Base-by-base conservation (phyloP, 139 green algal species). In the Chlorella sp. region DNA sequence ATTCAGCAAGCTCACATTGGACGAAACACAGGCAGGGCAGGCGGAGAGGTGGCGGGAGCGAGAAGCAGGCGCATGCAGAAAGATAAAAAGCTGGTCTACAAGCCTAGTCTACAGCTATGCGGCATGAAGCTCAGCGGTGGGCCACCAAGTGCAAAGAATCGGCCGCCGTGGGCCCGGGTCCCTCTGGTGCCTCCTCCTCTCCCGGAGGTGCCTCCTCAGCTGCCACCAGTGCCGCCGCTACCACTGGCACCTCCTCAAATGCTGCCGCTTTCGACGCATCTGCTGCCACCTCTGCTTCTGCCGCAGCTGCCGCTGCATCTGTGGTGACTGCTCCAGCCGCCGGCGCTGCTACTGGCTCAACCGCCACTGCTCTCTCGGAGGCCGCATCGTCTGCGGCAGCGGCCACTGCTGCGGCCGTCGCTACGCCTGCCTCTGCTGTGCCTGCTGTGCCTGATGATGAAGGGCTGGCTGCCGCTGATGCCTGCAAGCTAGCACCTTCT, bases 61-160 rank as follows among this genome's bases (percentile, higher is more conserved):
- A n/a, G n/a, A n/a, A 57, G 48, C 48, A 16, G 48, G 48, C 48
- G 48, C 48, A 57, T 57, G 48, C 48, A 57, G 48, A 57, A 16
- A 71, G 11, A 14, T 71, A 71, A 9, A 71, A 16, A 28, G 60
- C n/a, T 18, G 60, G 60, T 71, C 64, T 14, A 71, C 64, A 30
- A 28, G 64, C 19, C 18, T 68, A 57, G 48, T 5, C 48, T 68
- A 71, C 64, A 34, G 69, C 48, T 12, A 77, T 28, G 21, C 48
- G 37, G 15, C 69, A 36, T 3, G 28, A 77, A 37, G 69, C 40
- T 85, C 42, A 85, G 48, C 79, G 79, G 79, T 68, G 79, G 30
- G 79, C 79, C 42, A 85, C 79, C 42, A 85, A 7, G 30, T 85
- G 79, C 42, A 85, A 30, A 11, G 30, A 28, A 42, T 85, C 79